Conservation (phyloP, 2,329 filamentous ascomycete genomes). For the Claviceps spartinae region DNA sequence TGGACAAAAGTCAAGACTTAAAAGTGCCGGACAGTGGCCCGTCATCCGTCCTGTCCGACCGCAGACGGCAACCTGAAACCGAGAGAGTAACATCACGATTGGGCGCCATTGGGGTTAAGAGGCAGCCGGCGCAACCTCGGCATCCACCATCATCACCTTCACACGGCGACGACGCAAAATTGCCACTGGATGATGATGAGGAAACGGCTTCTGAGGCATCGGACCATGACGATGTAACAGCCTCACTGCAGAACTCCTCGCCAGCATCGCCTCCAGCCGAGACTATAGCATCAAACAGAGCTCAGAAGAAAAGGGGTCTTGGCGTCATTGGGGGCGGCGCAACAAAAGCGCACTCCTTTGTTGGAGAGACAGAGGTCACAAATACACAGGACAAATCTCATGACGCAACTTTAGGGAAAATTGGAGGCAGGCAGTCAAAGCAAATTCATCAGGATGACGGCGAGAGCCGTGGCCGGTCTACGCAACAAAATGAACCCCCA, state of each 20-base stretch:
- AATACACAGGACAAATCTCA: background rate
- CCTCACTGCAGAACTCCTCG: constrained; percentile 10
- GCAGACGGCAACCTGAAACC: constrained; percentile 8
- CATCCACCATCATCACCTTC: constrained; percentile 9
- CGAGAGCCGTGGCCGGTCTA: constrained; percentile 11
- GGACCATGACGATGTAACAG: constrained; percentile 19
- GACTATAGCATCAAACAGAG: background rate
- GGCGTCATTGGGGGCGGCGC: constrained; percentile 28
- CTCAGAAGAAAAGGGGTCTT: constrained; percentile 18
- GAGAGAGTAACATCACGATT: constrained; percentile 14
- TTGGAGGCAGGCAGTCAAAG: constrained; percentile 14
- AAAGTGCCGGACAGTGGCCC: constrained; percentile 10
- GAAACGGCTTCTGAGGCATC: constrained; percentile 32
- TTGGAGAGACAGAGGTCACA: background rate
- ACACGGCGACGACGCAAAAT: constrained; percentile 1
- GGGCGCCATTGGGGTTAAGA: constrained; percentile 23
- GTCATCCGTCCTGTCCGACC: constrained; percentile 6
- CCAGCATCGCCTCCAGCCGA: constrained; percentile 13
- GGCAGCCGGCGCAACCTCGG: constrained; percentile 13
- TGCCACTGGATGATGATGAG: constrained; percentile 14
- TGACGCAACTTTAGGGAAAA: constrained; percentile 19
- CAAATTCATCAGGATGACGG: constrained; percentile 11
- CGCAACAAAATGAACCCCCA: constrained; percentile 9
- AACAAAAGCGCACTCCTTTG: constrained; percentile 9
- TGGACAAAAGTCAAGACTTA: constrained; percentile 19